A percentile compares a stretch with the other conserved stretches of the same genome.
Evolutionary conservation across 176 grass and related monocot species (phyloP).

Genomic region (Phoenix roebelenii): DNA sequence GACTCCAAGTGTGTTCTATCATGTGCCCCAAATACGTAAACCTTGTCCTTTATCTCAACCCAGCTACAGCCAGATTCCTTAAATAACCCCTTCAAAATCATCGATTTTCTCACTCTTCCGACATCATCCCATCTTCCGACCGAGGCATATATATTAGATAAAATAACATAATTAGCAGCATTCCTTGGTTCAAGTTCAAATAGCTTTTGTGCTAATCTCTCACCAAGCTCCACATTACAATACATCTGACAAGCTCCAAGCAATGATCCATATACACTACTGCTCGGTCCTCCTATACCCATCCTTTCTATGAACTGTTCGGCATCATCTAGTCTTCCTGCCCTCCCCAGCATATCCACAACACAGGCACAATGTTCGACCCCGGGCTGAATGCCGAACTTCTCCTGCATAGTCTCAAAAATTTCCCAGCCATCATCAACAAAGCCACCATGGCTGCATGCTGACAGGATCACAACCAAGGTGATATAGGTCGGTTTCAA

Average conservation of each 20-base stretch:
- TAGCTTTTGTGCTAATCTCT: slow-evolving; percentile 11
- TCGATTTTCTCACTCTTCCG: slow-evolving; percentile 1
- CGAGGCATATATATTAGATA: slow-evolving; percentile 24
- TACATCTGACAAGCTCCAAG: slow-evolving; percentile 24
- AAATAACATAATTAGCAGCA: slow-evolving; percentile 15
- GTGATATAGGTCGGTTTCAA: slow-evolving; percentile 8
- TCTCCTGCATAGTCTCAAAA: slow-evolving; percentile 11
- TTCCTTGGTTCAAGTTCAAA: slow-evolving; percentile 15
- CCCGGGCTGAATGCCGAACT: slow-evolving; percentile 7
- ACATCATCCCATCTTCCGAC: slow-evolving; percentile 16
- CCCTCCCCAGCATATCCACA: slow-evolving; percentile 19
- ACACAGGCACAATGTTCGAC: slow-evolving; percentile 23
- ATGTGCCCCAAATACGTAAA: slow-evolving; percentile 15
- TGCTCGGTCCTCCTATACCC: not conserved
- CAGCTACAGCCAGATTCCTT: slow-evolving; percentile 20
- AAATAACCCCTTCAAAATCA: slow-evolving; percentile 5
- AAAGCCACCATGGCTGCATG: slow-evolving; percentile 13
- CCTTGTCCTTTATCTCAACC: slow-evolving; percentile 10
- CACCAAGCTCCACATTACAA: slow-evolving; percentile 19
- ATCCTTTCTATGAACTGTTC: slow-evolving; percentile 15
- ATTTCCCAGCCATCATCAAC: slow-evolving; percentile 10
- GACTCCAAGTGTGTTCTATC: slow-evolving; percentile 11
- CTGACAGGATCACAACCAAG: slow-evolving; percentile 14
- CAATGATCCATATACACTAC: slow-evolving; percentile 8
- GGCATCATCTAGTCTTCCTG: slow-evolving; percentile 15